Evolutionary conservation across 2,329 filamentous ascomycete genomes (phyloP).

Genomic region (Scedosporium boydii): DNA sequence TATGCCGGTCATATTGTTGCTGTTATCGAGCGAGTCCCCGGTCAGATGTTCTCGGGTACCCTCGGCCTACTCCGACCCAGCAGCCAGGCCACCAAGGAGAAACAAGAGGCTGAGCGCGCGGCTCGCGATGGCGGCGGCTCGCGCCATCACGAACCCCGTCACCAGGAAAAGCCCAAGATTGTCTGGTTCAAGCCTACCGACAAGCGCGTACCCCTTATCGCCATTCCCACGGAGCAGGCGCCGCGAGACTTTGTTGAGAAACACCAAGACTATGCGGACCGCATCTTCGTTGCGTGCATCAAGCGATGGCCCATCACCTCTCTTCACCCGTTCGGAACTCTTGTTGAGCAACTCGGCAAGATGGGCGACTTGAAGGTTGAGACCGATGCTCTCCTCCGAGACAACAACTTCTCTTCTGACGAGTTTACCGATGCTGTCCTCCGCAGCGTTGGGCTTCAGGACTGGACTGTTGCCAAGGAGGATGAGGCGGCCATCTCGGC

Average conservation of each 20-base stretch:
- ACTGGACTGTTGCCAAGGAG: constrained; percentile 82
- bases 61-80: constrained; percentile 88
- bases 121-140: constrained; percentile 70
- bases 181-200: constrained; percentile 99
- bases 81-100: constrained; percentile 98
- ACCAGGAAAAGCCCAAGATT: constrained; percentile 96
- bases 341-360: constrained; percentile 91
- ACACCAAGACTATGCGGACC: constrained; percentile 93
- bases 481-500: constrained; percentile 62
- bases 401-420: constrained; percentile 98
- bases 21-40: constrained; percentile 91
- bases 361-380: constrained; percentile 98
- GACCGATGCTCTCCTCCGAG: constrained; percentile 89
- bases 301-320: constrained; percentile 99
- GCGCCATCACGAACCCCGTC: constrained; percentile 66
- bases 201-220: constrained; percentile 95
- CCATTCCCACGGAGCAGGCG: constrained; percentile 95
- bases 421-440: constrained; percentile 96
- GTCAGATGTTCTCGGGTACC: constrained; percentile 98
- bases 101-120: constrained; percentile 92
- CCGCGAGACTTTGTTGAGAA: constrained; percentile 97
- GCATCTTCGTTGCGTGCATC: constrained; percentile 97
- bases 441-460: constrained; percentile 83
- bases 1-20: constrained; percentile 97
- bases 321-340: constrained; percentile 94